A percentile compares a stretch with the other conserved stretches of the same genome.
Conservation (phyloP, 2,329 filamentous ascomycete genomes). For the Paraconiothyrium sp. region DNA sequence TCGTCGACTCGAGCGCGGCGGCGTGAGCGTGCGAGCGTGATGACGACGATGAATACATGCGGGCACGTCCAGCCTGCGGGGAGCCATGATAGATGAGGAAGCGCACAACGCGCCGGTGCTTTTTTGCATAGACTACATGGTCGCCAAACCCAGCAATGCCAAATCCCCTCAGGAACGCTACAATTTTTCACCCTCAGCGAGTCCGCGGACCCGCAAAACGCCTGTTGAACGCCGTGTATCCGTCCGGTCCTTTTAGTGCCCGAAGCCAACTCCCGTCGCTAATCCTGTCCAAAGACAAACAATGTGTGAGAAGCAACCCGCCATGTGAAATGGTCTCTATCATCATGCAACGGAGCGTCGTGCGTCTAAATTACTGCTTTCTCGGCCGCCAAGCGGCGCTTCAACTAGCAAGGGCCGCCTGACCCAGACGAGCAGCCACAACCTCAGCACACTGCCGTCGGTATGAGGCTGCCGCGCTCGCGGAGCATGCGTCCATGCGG, state of each 20-base stretch:
- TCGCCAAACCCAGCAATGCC: constrained; percentile 29
- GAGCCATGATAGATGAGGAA: constrained; percentile 1
- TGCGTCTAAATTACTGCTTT: constrained; percentile 49
- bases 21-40: background rate
- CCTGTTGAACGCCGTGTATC: constrained; percentile 44
- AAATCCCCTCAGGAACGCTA: constrained; percentile 32
- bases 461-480: constrained; percentile 44
- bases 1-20: background rate
- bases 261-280: constrained; percentile 36
- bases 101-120: constrained; percentile 28
- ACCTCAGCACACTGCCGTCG: constrained; percentile 39
- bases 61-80: background rate
- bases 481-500: constrained; percentile 46
- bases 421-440: constrained; percentile 34
- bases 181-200: constrained; percentile 33
- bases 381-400: constrained; percentile 32
- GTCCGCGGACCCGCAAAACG: constrained; percentile 18
- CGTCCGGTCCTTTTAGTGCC: constrained; percentile 44
- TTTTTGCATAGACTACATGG: constrained; percentile 51
- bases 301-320: constrained; percentile 9
- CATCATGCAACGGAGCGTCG: constrained; percentile 37
- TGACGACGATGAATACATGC: constrained; percentile 1
- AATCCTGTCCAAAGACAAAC: constrained; percentile 28
- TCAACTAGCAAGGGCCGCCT: constrained; percentile 33
- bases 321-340: constrained; percentile 28